Evolutionary conservation across 1,139 yeast genomes (phyloP).

Genomic region (Candida sp.): DNA sequence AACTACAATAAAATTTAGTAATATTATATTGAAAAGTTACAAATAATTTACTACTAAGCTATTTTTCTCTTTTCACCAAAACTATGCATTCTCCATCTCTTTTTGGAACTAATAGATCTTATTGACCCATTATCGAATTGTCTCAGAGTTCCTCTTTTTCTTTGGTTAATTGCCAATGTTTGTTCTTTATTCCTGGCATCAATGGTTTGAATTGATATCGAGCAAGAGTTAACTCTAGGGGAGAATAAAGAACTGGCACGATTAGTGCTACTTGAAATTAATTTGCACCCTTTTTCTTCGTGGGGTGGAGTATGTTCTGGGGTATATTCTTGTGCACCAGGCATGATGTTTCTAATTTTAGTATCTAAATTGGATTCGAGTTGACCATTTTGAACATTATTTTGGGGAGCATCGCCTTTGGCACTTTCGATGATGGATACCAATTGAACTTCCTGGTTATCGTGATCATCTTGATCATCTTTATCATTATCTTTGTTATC

Average conservation of each 20-base stretch:
- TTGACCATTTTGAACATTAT: neutral
- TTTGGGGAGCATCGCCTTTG: neutral
- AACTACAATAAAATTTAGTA: too few species aligned
- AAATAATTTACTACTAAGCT: too few species aligned
- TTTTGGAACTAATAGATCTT: neutral
- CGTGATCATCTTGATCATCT: too few species aligned
- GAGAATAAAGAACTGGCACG: neutral
- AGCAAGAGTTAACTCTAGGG: neutral
- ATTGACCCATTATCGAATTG: neutral
- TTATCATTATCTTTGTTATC: neutral
- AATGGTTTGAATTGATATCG: neutral
- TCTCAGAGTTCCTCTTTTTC: neutral
- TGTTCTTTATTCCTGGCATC: neutral
- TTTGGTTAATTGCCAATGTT: neutral
- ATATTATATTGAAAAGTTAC: too few species aligned
- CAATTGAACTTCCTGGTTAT: too few species aligned
- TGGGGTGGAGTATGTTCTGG: neutral
- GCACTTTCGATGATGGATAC: neutral
- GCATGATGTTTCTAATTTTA: neutral
- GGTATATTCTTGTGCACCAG: neutral
- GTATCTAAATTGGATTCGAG: neutral
- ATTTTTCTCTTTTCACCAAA: neutral
- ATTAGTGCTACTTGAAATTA: neutral
- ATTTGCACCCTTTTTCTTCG: neutral
- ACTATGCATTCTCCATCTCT: neutral